phyloP scores from a whole-genome alignment of 73 alveolate genomes.

The Tetrahymena malaccensis region DNA sequence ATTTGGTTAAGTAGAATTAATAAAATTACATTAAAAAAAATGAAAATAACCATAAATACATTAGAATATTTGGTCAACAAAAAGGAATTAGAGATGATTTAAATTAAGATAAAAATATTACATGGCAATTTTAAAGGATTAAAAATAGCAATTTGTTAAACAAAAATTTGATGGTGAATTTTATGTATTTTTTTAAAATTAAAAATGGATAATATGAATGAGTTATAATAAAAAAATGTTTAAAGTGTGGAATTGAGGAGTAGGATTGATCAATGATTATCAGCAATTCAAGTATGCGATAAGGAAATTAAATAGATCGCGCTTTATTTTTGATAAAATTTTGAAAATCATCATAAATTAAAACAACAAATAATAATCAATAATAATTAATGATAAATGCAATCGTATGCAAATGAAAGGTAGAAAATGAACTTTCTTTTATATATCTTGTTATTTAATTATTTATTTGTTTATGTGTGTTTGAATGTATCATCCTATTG shows the following conservation, averaged over 20 bases:
- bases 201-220: neutral
- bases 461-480: no score
- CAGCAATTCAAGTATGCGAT: neutral
- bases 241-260: neutral
- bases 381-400: neutral
- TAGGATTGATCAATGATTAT: neutral
- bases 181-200: neutral
- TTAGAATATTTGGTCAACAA: no score
- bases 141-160: no score
- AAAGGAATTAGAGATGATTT: no score
- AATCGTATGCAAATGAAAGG: neutral
- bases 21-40: neutral
- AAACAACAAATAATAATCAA: neutral
- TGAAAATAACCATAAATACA: neutral
- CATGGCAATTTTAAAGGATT: neutral
- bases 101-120: no score
- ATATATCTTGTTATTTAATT: neutral
- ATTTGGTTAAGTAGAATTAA: neutral
- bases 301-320: neutral
- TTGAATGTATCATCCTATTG: neutral
- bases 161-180: neutral
- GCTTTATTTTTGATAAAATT: neutral
- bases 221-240: neutral
- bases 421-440: neutral
- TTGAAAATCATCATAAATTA: neutral